Conservation (phyloP, 345 rosid genomes). For the Lumnitzera littorea region DNA sequence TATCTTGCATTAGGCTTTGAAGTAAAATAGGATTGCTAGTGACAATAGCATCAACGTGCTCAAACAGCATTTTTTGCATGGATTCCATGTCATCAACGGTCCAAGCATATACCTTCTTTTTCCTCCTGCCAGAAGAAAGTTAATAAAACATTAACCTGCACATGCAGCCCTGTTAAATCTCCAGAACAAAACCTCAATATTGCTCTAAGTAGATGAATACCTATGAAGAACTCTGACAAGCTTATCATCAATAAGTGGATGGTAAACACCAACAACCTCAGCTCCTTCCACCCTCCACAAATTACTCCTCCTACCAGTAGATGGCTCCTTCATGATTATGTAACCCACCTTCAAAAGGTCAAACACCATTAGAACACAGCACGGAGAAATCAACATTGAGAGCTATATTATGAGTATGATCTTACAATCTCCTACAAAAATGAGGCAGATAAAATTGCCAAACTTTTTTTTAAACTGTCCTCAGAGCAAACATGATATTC, state of each 20-base stretch:
- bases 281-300: conserved; percentile 75
- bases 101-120: conserved; percentile 75
- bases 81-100: conserved; percentile 77
- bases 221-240: conserved; percentile 48
- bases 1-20: conserved; percentile 58
- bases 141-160: not conserved
- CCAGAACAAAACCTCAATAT: not conserved
- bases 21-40: conserved; percentile 67
- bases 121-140: conserved; percentile 42
- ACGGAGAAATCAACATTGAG: no score
- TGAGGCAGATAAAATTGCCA: no score
- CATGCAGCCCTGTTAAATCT: not conserved
- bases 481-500: no score
- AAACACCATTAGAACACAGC: not conserved
- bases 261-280: conserved; percentile 69
- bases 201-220: conserved; percentile 11
- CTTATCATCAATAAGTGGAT: conserved; percentile 58
- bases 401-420: no score
- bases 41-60: conserved; percentile 63
- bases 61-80: conserved; percentile 59
- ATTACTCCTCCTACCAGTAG: conserved; percentile 44
- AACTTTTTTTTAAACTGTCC: no score
- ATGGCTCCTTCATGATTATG: conserved; percentile 74
- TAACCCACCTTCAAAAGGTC: conserved; percentile 75
- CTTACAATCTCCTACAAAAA: no score